phyloP scores from a whole-genome alignment of 2,329 filamentous ascomycete genomes.

The Monosporascus sp. region DNA sequence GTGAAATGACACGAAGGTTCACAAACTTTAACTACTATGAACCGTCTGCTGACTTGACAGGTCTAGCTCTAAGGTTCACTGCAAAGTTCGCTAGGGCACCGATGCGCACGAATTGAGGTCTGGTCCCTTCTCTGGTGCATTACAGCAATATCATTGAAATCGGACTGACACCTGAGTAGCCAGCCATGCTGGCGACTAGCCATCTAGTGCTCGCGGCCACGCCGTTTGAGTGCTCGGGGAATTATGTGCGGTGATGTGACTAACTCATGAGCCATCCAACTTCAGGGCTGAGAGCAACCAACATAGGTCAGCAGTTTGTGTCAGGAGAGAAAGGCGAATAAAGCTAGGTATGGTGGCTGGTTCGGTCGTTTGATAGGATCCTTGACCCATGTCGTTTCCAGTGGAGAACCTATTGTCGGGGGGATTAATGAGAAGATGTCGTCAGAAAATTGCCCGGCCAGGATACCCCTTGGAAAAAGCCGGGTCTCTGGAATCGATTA shows the following conservation, averaged over 20 bases:
- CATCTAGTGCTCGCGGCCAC: too few relatives aligned
- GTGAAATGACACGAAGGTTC: not conserved
- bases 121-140: too few relatives aligned
- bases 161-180: too few relatives aligned
- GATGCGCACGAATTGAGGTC: too few relatives aligned
- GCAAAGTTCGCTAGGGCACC: too few relatives aligned
- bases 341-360: not conserved
- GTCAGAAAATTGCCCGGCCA: conserved; percentile 23
- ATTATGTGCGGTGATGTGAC: too few relatives aligned
- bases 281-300: not conserved
- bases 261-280: too few relatives aligned
- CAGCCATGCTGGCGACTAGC: too few relatives aligned
- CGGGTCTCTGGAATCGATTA: conserved; percentile 9
- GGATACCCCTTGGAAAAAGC: conserved; percentile 6
- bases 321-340: conserved; percentile 17
- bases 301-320: conserved; percentile 2
- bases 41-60: not conserved
- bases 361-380: conserved; percentile 26
- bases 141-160: too few relatives aligned
- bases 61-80: not conserved
- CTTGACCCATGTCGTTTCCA: conserved; percentile 37
- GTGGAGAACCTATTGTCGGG: conserved; percentile 14
- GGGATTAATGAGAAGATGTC: conserved; percentile 26
- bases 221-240: too few relatives aligned
- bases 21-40: not conserved